Percentiles rank a stretch among this genome's conserved stretches.
Conservation (phyloP, 371 early-diverging fungal genomes). For the Mortierella polycephala region DNA sequence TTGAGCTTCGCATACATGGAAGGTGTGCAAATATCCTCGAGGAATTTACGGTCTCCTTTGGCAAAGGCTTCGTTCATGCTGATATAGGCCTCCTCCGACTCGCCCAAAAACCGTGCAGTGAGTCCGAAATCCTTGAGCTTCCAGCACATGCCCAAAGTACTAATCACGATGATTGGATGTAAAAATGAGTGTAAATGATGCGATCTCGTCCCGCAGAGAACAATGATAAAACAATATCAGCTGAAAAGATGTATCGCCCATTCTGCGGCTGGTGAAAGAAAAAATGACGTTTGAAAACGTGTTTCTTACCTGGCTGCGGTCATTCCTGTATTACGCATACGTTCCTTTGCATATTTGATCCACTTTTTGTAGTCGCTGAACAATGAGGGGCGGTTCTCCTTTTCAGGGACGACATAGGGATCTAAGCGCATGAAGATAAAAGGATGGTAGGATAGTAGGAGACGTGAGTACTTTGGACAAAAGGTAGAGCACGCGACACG, state of each 20-base stretch:
- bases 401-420: constrained; percentile 49
- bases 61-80: constrained; percentile 82
- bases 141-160: constrained; percentile 54
- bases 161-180: neutral
- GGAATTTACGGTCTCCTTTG: constrained; percentile 68
- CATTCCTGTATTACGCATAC: constrained; percentile 54
- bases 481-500: no score
- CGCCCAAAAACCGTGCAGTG: constrained; percentile 58
- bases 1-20: constrained; percentile 75
- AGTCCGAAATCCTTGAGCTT: constrained; percentile 52
- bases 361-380: constrained; percentile 44
- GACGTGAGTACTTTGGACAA: no score
- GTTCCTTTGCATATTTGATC: constrained; percentile 49
- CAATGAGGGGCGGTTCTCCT: constrained; percentile 46
- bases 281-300: neutral
- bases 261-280: neutral
- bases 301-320: constrained; percentile 47
- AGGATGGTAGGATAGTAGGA: neutral
- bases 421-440: constrained; percentile 14
- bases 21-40: constrained; percentile 72
- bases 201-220: neutral
- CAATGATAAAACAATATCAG: neutral
- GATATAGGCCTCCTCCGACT: constrained; percentile 72
- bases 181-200: no score
- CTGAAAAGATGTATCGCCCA: neutral